Evolutionary conservation across 305 asterid species (phyloP), one percentile per base, ranked within the genome.

Genomic region (Plantago lanceolata): DNA sequence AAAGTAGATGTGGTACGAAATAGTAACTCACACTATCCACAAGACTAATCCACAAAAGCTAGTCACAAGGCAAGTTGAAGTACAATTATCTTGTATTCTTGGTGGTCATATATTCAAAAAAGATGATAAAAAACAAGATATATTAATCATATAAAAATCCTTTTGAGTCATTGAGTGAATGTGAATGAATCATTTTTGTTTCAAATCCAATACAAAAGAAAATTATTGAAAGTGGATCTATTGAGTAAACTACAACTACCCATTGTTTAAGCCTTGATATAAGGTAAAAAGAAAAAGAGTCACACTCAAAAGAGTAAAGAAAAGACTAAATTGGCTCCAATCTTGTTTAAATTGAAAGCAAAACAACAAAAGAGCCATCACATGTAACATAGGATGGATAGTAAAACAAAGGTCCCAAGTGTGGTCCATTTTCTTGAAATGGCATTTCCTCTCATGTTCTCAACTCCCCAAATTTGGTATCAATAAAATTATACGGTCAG

Each of bases 351-450:
- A 8, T 0, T 19, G 17, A 3, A 49, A 49, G 55, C 12, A 12
- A 0, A 49, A 49, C 20, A 49, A 51, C 16, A 51, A 19, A 61
- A 24, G 3, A 13, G 15, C 14, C 65, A 19, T 26, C 65, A 61
- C 65, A 61, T 16, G 44, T 3, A 59, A 59, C 35, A 20, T 21
- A 59, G 28, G 20, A 40, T 43, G 8, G 24, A 49, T n/a, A 11
- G 2, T 53, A 20, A 9, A 13, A 40, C 9, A 68, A 69, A 24
- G 72, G 61, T 31, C 48, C 58, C 18, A 53, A 72, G 61, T 29
- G 44, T 65, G 65, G 71, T 65, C 72, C 72, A 59, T 50, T 31
- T 35, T 28, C 67, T 67, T 40, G 16, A 73, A 20, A 3, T 20
- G 18, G 17, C 48, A 57, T 1, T 48, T 55, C 40, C 24, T 15